Base-by-base conservation (phyloP, 106 monocot genomes). In the Agapanthus africanus region DNA sequence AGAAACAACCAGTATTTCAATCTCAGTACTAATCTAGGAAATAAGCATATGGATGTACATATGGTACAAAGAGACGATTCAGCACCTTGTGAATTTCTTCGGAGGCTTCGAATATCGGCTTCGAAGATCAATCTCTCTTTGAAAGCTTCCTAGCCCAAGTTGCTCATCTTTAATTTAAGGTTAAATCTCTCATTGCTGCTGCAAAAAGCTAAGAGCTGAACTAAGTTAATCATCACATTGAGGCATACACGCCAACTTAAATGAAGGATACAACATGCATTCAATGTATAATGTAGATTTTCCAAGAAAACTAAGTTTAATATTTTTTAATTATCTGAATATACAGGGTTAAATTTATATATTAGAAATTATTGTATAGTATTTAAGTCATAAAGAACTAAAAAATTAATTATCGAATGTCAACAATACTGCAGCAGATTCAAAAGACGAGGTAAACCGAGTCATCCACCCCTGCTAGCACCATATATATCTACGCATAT, bases 111-210 rank as follows among this genome's bases (percentile, higher is more conserved):
- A 32, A 68, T n/a, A n/a, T n/a, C n/a, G n/a, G n/a, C n/a, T n/a
- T n/a, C n/a, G n/a, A n/a, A n/a, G n/a, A n/a, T n/a, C 3, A n/a
- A 38, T 38, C 18, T 33, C 16, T 30, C 22, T 68, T 15, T 37
- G 32, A 4, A 28, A 40, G 0, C 10, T 0, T 22, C 37, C 13
- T 11, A 18, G 41, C 10, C 3, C 18, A 15, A 19, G 51, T 42
- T 22, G 33, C 6, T 11, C 1, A 37, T 33, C 19, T 38, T 59
- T 62, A 26, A 81, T 27, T 54, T 60, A 28, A 16, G 49, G 33
- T 15, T 34, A 14, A 68, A 19, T 40, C 68, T 76, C 42, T 77
- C 47, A 81, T n/a, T 57, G 81, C 81, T 56, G 72, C 76, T 72
- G 76, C 69, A 67, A 81, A 76, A 73, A 77, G 68, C 72, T 81